phyloP scores from a whole-genome alignment of 495 filamentous ascomycete species.

The Aspergillus bridgeri region DNA sequence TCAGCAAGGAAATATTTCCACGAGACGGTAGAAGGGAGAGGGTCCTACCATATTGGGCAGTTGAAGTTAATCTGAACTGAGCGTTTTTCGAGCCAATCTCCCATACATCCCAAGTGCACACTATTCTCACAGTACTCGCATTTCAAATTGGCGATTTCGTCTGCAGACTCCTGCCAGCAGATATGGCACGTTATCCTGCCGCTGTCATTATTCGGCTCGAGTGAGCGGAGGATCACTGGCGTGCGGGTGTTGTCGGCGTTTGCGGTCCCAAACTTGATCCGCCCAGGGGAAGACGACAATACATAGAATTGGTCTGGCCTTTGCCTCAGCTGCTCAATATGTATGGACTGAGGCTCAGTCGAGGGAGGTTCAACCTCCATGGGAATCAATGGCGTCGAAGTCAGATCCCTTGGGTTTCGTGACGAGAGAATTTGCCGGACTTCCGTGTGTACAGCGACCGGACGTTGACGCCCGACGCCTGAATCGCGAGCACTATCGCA shows the following conservation, averaged over 20 bases:
- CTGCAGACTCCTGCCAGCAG: background rate
- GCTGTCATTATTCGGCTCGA: background rate
- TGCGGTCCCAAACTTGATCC: constrained; percentile 4
- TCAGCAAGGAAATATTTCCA: background rate
- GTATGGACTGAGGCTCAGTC: background rate
- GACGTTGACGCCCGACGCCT: background rate
- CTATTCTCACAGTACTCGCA: background rate
- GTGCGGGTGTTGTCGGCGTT: background rate
- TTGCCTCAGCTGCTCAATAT: constrained; percentile 6
- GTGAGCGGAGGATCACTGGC: constrained; percentile 5
- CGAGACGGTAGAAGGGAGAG: background rate
- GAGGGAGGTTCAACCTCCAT: background rate
- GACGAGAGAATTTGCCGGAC: background rate
- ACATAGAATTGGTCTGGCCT: background rate
- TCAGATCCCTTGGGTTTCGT: background rate
- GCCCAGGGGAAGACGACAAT: background rate
- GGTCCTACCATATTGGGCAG: constrained; percentile 1
- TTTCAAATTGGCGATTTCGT: constrained; percentile 2
- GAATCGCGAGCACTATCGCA: background rate
- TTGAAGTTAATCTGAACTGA: constrained; percentile 1
- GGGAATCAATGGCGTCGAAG: background rate
- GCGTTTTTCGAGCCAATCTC: constrained; percentile 2
- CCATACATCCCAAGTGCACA: constrained; percentile 3
- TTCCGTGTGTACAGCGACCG: background rate
- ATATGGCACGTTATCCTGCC: background rate